These are phyloP conservation scores for Ogataea saltuana DNA, from an alignment of 805 yeast species.

Conservation along the genomic window DNA sequence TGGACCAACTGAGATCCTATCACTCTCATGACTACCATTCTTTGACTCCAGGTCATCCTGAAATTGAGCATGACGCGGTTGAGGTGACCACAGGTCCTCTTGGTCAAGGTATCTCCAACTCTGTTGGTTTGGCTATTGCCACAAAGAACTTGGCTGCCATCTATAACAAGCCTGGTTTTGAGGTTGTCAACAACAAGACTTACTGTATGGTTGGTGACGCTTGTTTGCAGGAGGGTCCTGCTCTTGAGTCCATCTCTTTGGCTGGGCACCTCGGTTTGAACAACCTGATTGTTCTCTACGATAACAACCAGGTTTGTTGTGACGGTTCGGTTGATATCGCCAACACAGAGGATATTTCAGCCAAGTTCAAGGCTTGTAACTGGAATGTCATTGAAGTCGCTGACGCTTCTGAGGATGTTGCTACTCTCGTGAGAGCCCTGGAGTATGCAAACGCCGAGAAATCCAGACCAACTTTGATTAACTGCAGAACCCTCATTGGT, in stretches of 20 bases:
- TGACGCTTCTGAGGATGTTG: slow-evolving; percentile 76
- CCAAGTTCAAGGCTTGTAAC: slow-evolving; percentile 88
- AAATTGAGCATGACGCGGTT: slow-evolving; percentile 85
- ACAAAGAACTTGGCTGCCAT: slow-evolving; percentile 88
- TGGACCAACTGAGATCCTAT: slow-evolving; percentile 88
- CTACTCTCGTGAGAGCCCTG: slow-evolving; percentile 66
- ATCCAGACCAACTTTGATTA: slow-evolving; percentile 73
- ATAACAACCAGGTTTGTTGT: slow-evolving; percentile 94
- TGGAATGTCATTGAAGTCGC: slow-evolving; percentile 83
- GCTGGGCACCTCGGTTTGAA: slow-evolving; percentile 95
- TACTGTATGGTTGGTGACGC: slow-evolving; percentile 93
- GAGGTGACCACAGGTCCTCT: slow-evolving; percentile 99
- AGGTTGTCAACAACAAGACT: slow-evolving; percentile 71
- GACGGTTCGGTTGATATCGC: slow-evolving; percentile 91
- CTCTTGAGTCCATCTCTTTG: slow-evolving; percentile 88
- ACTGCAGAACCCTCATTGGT: slow-evolving; percentile 90
- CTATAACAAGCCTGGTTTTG: slow-evolving; percentile 84
- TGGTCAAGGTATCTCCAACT: slow-evolving; percentile 96
- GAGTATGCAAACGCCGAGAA: slow-evolving; percentile 34
- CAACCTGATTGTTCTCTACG: slow-evolving; percentile 93
- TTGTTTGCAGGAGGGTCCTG: slow-evolving; percentile 96
- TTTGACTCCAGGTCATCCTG: slow-evolving; percentile 98
- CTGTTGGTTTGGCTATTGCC: slow-evolving; percentile 96
- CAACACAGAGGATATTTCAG: slow-evolving; percentile 89
- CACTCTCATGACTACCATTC: slow-evolving; percentile 73